A percentile compares a stretch with the other conserved stretches of the same genome.
phyloP scores from a whole-genome alignment of 148 eudicot genomes.

The Chenopodium berlandieri region DNA sequence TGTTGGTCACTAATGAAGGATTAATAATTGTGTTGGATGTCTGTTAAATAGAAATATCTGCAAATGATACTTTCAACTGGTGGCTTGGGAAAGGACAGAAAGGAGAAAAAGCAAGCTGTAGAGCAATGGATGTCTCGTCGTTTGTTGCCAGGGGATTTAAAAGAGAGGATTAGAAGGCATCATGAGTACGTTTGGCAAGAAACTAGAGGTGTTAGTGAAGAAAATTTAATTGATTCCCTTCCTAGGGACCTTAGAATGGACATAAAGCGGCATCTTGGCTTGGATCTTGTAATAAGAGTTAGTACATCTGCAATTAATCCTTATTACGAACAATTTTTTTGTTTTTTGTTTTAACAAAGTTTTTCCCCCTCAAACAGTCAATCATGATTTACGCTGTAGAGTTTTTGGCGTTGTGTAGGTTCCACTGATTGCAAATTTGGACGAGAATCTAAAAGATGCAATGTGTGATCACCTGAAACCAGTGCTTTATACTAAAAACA shows the following conservation, averaged over 20 bases:
- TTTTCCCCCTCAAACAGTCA: neutral
- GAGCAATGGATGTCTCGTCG: conserved; percentile 85
- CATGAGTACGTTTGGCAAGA: conserved; percentile 69
- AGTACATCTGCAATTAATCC: conserved; percentile 11
- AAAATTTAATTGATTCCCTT: conserved; percentile 47
- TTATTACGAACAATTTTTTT: no score
- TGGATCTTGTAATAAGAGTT: conserved; percentile 52
- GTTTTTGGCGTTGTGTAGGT: no score
- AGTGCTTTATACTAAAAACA: conserved; percentile 52
- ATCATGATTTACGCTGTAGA: no score
- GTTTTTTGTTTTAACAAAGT: no score
- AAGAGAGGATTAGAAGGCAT: conserved; percentile 51
- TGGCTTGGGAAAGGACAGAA: conserved; percentile 58
- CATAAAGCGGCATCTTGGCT: conserved; percentile 66
- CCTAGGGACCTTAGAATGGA: conserved; percentile 72
- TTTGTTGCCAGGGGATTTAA: conserved; percentile 53
- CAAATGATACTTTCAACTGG: conserved; percentile 38
- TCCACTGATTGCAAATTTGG: no score
- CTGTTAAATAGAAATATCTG: conserved; percentile 47
- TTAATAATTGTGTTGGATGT: no score
- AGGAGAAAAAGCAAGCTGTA: conserved; percentile 52
- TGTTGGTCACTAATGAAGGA: no score
- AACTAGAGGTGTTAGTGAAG: conserved; percentile 65
- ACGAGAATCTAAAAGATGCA: no score
- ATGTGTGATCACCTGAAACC: conserved; percentile 57